Evolutionary conservation across 345 rosid genomes (phyloP).

Genomic region (Cardiospermum halicacabum): DNA sequence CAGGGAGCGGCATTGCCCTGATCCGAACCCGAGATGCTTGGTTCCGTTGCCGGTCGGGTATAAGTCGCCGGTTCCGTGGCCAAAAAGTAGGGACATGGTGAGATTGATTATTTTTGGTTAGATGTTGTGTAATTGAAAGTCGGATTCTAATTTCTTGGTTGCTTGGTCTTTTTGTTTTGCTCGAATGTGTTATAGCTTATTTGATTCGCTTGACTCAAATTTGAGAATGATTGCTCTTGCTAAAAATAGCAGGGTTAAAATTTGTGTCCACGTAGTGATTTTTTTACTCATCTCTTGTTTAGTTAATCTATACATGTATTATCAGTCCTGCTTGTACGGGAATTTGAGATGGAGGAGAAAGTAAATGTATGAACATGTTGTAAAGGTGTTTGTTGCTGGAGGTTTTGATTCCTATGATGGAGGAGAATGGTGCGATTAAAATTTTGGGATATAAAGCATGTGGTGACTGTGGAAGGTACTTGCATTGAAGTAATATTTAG

Average conservation of each 20-base stretch:
- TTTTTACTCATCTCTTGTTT: too few relatives aligned
- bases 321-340: too few relatives aligned
- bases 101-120: conserved; percentile 51
- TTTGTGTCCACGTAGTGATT: too few relatives aligned
- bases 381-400: neutral
- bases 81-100: conserved; percentile 98
- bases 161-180: neutral
- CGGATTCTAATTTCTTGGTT: neutral
- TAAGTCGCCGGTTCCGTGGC: conserved; percentile 73
- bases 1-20: conserved; percentile 86
- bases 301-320: too few relatives aligned
- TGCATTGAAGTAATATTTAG: neutral
- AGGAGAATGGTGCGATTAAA: neutral
- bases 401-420: neutral
- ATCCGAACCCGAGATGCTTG: conserved; percentile 59
- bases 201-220: too few relatives aligned
- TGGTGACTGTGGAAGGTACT: neutral
- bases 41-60: conserved; percentile 67
- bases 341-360: too few relatives aligned
- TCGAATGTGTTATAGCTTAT: neutral
- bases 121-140: conserved; percentile 22
- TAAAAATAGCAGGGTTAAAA: too few relatives aligned
- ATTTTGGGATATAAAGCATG: neutral
- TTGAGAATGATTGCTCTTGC: too few relatives aligned
- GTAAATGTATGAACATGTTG: too few relatives aligned